Evolutionary conservation across 345 rosid genomes (phyloP), one percentile per base, ranked within the genome.

Genomic region (Gossypium herbaceum): DNA sequence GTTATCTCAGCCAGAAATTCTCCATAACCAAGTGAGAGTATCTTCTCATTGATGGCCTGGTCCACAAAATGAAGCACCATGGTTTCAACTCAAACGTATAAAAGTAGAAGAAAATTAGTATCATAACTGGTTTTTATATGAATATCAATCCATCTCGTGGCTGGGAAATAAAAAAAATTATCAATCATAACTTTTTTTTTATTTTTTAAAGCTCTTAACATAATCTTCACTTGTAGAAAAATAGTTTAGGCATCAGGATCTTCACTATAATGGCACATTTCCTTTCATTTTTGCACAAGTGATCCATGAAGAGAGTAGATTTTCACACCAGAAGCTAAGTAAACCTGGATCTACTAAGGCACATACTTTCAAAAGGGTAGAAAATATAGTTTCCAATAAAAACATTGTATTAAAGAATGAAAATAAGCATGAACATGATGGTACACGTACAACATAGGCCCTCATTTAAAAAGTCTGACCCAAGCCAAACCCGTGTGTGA

Each of bases 1-100:
- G 82, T 65, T 60, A 95, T 88, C 81, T 93, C 91, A 10, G 91
- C 91, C 7, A 65, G 68, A 66, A 81, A 80, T 51, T 86, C 86
- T 72, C 86, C 92, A 79, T 80, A 81, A 20, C 85, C 86, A 76
- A 86, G 84, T 3, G 94, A 85, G 62, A 88, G 72, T 75, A 95
- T 93, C 92, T 90, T 89, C 82, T 88, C 88, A 69, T 90, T 84
- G 74, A 95, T 95, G 66, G 86, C 99, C 99, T 94, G 88, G 70
- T 61, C 80, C 69, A 79, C 19, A 73, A 50, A 44, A 11, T 63
- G 59, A 62, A 24, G 71, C 76, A 69, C 48, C 22, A 11, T 2
- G 41, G 55, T 12, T 27, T 27, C 75, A 55, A 15, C 52, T 15
- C 58, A 25, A 50, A 12, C 20, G 48, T 29, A 67, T 50, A 68